Evolutionary conservation across 2,329 filamentous ascomycete genomes (phyloP), one percentile per base, ranked within the genome.

Genomic region (Allantophomopsis lycopodina): DNA sequence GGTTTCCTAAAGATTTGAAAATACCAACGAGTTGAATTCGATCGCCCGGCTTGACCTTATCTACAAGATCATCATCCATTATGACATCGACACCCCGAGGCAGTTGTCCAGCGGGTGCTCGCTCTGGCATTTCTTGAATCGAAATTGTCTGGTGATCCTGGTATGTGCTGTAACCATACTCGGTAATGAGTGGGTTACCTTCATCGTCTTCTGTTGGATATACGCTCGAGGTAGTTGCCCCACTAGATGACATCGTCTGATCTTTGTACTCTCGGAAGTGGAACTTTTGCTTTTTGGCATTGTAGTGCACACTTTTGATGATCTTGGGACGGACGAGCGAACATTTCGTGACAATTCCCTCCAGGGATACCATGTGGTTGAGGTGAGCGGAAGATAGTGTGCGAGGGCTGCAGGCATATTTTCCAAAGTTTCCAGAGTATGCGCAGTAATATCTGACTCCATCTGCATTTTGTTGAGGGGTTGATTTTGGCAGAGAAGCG

Each of bases 81-180:
- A 98, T 88, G 12, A 96, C 88, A 60, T 98, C 91, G 14, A 98
- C 91, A 41, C 89, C 87, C 40, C 91, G 80, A 43, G 91, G 91
- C 47, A 98, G 72, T 66, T 96, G 91, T 39, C 91, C 91, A 43
- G 91, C 89, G 40, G 91, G 91, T 2, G 91, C 91, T 50, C 89
- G 73, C 61, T 98, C 91, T 1, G 91, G 91, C 91, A 98, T 98
- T 65, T 98, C 91, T 62, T 98, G 91, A 48, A 98, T 95, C 0
- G 89, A 95, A 44, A 98, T 86, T 13, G 85, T 94, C 60, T 98
- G 91, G 57, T 98, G 91, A 58, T 98, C 91, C 55, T 89, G 75
- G 62, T 95, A 98, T 38, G 83, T 91, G 58, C 82, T 93, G 63
- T 93, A 89, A 17, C 91, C 91, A 58, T 96, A 98, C 57, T 98